Evolutionary conservation across 2,329 filamentous ascomycete species (phyloP).

Genomic region (Monilinia laxa): DNA sequence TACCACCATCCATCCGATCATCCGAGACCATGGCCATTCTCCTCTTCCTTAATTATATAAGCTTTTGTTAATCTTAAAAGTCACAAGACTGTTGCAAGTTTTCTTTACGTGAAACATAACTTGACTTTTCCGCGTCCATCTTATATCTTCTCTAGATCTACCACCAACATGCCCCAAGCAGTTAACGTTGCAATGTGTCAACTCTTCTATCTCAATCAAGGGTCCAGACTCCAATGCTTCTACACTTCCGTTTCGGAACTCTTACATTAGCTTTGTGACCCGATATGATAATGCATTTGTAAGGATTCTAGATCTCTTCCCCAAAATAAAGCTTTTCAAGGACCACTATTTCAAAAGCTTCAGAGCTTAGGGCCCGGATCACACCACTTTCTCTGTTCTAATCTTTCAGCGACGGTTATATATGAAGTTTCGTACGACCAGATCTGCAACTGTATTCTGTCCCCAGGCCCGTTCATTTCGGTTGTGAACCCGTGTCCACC

Average conservation of each 20-base stretch:
- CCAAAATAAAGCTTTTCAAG: not conserved
- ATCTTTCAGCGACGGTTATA: conserved; percentile 14
- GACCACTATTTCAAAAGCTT: not conserved
- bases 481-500: conserved; percentile 14
- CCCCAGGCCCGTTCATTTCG: not conserved
- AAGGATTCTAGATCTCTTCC: not conserved
- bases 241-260: not conserved
- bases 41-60: too few relatives aligned
- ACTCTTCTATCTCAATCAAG: too few relatives aligned
- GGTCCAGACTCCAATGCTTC: too few relatives aligned
- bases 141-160: too few relatives aligned
- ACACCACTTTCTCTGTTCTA: conserved; percentile 20
- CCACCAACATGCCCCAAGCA: too few relatives aligned
- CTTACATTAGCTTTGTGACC: not conserved
- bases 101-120: too few relatives aligned
- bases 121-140: too few relatives aligned
- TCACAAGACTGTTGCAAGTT: too few relatives aligned
- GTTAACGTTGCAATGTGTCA: too few relatives aligned
- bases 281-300: not conserved
- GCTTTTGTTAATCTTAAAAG: too few relatives aligned
- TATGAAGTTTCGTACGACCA: conserved; percentile 15
- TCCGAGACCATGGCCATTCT: too few relatives aligned
- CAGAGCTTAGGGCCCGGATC: not conserved
- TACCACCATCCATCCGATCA: too few relatives aligned
- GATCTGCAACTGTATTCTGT: conserved; percentile 9